Evolutionary conservation across 331 rosid species (phyloP).

Genomic region (Pyrus hybrid): DNA sequence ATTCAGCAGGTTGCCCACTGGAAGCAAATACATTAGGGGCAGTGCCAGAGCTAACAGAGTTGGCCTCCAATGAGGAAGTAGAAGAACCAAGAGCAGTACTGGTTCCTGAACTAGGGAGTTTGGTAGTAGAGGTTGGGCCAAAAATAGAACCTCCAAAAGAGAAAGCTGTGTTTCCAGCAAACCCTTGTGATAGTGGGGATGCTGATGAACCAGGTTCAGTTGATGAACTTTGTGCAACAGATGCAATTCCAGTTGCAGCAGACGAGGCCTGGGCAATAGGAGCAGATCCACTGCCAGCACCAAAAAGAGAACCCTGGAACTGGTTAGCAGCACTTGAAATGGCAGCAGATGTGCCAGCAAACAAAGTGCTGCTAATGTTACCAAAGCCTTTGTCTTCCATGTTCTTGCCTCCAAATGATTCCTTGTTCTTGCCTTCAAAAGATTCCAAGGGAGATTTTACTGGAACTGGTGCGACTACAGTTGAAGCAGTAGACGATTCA

Average conservation of each 20-base stretch:
- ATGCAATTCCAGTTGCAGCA: conserved; percentile 33
- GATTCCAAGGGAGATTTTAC: conserved; percentile 25
- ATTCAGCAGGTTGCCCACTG: conserved; percentile 46
- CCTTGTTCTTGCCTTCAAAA: conserved; percentile 27
- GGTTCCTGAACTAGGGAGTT: conserved; percentile 29
- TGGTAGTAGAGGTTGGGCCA: conserved; percentile 40
- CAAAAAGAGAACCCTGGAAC: conserved; percentile 25
- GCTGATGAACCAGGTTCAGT: conserved; percentile 43
- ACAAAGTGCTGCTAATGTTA: conserved; percentile 26
- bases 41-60: conserved; percentile 34
- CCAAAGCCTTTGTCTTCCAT: conserved; percentile 36
- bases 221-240: conserved; percentile 43
- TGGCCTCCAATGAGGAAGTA: conserved; percentile 40
- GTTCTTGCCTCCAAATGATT: conserved; percentile 19
- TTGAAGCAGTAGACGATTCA: conserved; percentile 29
- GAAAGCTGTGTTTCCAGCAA: conserved; percentile 19
- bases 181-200: conserved; percentile 35
- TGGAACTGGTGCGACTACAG: conserved; percentile 27
- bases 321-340: conserved; percentile 34
- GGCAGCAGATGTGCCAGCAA: conserved; percentile 32
- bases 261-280: conserved; percentile 30
- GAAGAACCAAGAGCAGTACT: conserved; percentile 33
- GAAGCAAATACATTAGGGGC: conserved; percentile 36
- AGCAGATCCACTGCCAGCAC: conserved; percentile 30
- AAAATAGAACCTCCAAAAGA: neutral